Percentiles rank a stretch among this genome's conserved stretches.
Evolutionary conservation across 306 rosid species (phyloP).

Genomic region (Albizia julibrissin): DNA sequence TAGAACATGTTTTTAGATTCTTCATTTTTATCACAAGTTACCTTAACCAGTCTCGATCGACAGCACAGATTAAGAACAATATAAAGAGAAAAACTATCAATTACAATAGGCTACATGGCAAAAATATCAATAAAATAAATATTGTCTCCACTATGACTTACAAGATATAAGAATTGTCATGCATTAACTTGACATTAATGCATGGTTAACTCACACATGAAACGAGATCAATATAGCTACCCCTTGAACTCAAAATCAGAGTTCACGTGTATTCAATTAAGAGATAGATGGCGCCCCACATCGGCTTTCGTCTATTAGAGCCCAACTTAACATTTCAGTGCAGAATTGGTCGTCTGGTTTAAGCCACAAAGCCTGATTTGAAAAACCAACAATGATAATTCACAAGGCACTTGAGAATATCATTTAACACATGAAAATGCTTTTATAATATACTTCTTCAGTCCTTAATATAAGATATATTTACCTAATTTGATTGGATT

Average conservation of each 20-base stretch:
- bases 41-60: not conserved
- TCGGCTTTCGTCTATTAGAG: conserved; percentile 73
- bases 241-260: conserved; percentile 35
- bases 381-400: conserved; percentile 24
- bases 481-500: too few species aligned
- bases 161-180: not conserved
- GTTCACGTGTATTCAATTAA: conserved; percentile 39
- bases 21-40: too few species aligned
- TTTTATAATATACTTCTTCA: not conserved
- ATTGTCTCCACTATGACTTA: not conserved
- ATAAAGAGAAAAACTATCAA: not conserved
- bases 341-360: conserved; percentile 88
- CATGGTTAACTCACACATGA: not conserved
- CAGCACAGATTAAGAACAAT: not conserved
- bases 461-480: too few species aligned
- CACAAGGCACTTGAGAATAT: conserved; percentile 15
- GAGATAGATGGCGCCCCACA: conserved; percentile 45
- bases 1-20: too few species aligned
- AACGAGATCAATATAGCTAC: not conserved
- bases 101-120: not conserved
- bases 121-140: not conserved
- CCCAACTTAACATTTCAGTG: conserved; percentile 87
- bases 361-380: conserved; percentile 82
- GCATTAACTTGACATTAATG: conserved; percentile 23
- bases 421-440: not conserved